Conservation (phyloP, 2,329 filamentous ascomycete species). For the Aspergillus novofumigatus region DNA sequence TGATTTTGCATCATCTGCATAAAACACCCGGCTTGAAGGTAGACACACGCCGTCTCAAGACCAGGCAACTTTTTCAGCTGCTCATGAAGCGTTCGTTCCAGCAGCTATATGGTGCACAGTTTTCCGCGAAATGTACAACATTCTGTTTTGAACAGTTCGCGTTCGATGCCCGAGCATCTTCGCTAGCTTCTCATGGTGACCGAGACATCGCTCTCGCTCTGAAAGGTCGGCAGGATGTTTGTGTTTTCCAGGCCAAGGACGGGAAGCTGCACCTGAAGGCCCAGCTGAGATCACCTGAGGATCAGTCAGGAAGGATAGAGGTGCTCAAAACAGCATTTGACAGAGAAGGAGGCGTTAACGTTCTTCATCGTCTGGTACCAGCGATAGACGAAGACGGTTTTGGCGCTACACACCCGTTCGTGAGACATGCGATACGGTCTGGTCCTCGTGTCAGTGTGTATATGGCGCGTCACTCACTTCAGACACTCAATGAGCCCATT, state of each 20-base stretch:
- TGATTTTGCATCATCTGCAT: slow-evolving; percentile 34
- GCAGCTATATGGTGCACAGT: slow-evolving; percentile 35
- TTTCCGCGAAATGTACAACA: slow-evolving; percentile 26
- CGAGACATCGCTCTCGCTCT: slow-evolving; percentile 25
- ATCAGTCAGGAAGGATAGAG: slow-evolving; percentile 24
- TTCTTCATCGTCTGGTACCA: slow-evolving; percentile 32
- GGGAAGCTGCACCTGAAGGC: slow-evolving; percentile 13
- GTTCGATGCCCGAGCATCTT: slow-evolving; percentile 34
- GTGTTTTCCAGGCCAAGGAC: slow-evolving; percentile 21
- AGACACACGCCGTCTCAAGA: slow-evolving; percentile 14
- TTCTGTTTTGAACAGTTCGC: slow-evolving; percentile 22
- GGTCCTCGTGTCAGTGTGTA: slow-evolving; percentile 19
- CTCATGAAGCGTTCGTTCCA: slow-evolving; percentile 27
- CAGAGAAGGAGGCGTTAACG: slow-evolving; percentile 19
- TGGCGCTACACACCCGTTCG: slow-evolving; percentile 28
- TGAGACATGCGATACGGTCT: slow-evolving; percentile 27
- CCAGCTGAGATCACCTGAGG: slow-evolving; percentile 19
- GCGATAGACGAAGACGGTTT: slow-evolving; percentile 15
- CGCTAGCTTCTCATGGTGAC: slow-evolving; percentile 17
- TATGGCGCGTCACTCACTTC: slow-evolving; percentile 26
- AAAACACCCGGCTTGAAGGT: slow-evolving; percentile 30
- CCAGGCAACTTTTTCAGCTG: slow-evolving; percentile 28
- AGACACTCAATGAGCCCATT: slow-evolving; percentile 8
- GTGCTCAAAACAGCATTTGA: slow-evolving; percentile 30
- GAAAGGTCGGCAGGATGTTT: slow-evolving; percentile 26